Evolutionary conservation across 345 rosid genomes (phyloP), one percentile per base, ranked within the genome.

Genomic region (Camelina laxa): DNA sequence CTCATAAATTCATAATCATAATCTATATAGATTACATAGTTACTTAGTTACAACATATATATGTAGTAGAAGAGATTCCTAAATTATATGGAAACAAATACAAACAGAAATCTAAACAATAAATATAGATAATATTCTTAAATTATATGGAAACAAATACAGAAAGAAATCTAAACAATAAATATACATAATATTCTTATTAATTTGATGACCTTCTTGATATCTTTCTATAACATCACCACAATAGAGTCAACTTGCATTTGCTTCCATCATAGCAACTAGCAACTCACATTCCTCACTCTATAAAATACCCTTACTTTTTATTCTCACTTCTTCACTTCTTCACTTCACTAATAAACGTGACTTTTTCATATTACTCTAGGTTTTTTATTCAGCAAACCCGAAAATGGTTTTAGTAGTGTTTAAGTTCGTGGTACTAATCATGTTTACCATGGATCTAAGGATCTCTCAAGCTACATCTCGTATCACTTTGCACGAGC

Each of bases 381-480:
- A 33, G 4, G 15, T 45, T 6, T 5, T 1, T 10, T 61, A 61
- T 27, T 11, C 31, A 53, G 9, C 69, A 42, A 19, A 41, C 57
- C 45, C 14, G 31, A 58, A 8, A 77, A 77, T 77, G 77, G 69
- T 22, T 6, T 59, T 59, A 4, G 11, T 11, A 17, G n/a, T 49
- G 21, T 61, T n/a, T 55, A 0, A 61, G 19, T 20, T 67, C 10
- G n/a, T 54, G 19, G 60, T 67, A 24, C 31, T 79, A 20, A 41
- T 41, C 9, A 41, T 65, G 24, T n/a, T 73, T 53, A 68, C 47
- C 10, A 53, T 21, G 33, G 41, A 60, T 60, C 41, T 68, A 60
- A 69, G 0, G 2, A 53, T 61, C 9, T 51, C 69, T 53, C 65
- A 60, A 51, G 74, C 58, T 14, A 61, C 53, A 63, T 67, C 75